These are phyloP conservation scores for Beauveria sp. DNA, from an alignment of 2,329 filamentous ascomycete genomes.

Conservation along the genomic window DNA sequence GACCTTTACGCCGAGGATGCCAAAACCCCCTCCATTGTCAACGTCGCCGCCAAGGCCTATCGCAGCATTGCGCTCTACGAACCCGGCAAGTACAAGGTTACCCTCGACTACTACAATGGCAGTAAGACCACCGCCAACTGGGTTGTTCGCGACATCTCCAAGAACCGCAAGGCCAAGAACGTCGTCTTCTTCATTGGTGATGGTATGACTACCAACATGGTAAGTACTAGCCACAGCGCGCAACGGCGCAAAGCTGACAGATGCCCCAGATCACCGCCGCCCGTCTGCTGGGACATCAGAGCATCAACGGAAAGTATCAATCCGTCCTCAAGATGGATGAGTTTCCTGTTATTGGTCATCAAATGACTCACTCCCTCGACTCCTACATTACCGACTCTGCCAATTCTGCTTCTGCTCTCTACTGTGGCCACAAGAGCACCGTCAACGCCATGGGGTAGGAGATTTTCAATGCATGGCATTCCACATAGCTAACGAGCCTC, in stretches of 20 bases:
- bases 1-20: slow-evolving; percentile 73
- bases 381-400: slow-evolving; percentile 81
- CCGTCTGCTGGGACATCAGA: slow-evolving; percentile 73
- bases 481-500: background rate
- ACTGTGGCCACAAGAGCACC: slow-evolving; percentile 75
- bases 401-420: slow-evolving; percentile 75
- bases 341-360: slow-evolving; percentile 78
- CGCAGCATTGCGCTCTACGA: slow-evolving; percentile 68
- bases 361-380: slow-evolving; percentile 84
- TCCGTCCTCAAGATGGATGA: slow-evolving; percentile 68
- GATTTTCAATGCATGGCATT: background rate
- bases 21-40: slow-evolving; percentile 62
- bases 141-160: slow-evolving; percentile 64
- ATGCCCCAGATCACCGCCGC: slow-evolving; percentile 57
- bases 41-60: slow-evolving; percentile 74
- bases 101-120: slow-evolving; percentile 65
- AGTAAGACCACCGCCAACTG: slow-evolving; percentile 67
- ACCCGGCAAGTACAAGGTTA: slow-evolving; percentile 72
- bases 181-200: slow-evolving; percentile 78
- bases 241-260: slow-evolving; percentile 10
- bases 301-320: slow-evolving; percentile 78
- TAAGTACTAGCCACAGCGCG: slow-evolving; percentile 16
- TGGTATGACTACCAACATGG: slow-evolving; percentile 67
- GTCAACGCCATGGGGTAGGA: slow-evolving; percentile 68
- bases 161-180: slow-evolving; percentile 72